phyloP scores from a whole-genome alignment of 129 eudicot species.

The Mikania micrantha region DNA sequence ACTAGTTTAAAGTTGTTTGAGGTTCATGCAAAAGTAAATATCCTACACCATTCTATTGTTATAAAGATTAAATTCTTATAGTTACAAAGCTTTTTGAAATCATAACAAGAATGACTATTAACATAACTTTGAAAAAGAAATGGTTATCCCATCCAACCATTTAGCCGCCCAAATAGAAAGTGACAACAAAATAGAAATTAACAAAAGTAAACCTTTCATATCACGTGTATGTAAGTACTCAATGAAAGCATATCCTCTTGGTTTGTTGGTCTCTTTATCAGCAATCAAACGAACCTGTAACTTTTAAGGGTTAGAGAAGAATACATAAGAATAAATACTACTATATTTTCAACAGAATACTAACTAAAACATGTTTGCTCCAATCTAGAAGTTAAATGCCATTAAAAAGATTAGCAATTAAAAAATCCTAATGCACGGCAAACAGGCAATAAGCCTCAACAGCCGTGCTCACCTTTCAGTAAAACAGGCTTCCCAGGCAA shows the following conservation, averaged over 20 bases:
- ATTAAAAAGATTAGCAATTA: conserved; percentile 19
- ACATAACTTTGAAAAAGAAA: not conserved
- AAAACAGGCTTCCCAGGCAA: conserved; percentile 56
- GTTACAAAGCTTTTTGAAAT: not conserved
- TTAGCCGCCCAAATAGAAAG: not conserved
- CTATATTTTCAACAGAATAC: not conserved
- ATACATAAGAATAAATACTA: not conserved
- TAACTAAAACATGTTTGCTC: conserved; percentile 8
- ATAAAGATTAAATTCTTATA: not conserved
- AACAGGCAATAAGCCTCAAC: conserved; percentile 77
- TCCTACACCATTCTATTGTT: not conserved
- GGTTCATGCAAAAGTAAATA: not conserved
- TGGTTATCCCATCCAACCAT: not conserved
- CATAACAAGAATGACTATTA: not conserved
- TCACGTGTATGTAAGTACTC: conserved; percentile 95
- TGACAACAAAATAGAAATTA: not conserved
- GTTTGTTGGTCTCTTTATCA: conserved; percentile 72
- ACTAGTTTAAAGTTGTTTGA: not conserved
- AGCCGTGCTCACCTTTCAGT: conserved; percentile 99
- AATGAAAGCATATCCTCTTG: conserved; percentile 94
- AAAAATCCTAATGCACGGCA: conserved; percentile 90
- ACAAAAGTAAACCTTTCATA: conserved; percentile 68
- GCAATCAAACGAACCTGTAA: conserved; percentile 84
- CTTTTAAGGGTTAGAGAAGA: conserved; percentile 10
- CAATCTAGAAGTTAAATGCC: conserved; percentile 16